A percentile compares a stretch with the other conserved stretches of the same genome.
phyloP scores from a whole-genome alignment of 225 moss, liverwort and hornwort species.

The Thuidium tamariscinum region DNA sequence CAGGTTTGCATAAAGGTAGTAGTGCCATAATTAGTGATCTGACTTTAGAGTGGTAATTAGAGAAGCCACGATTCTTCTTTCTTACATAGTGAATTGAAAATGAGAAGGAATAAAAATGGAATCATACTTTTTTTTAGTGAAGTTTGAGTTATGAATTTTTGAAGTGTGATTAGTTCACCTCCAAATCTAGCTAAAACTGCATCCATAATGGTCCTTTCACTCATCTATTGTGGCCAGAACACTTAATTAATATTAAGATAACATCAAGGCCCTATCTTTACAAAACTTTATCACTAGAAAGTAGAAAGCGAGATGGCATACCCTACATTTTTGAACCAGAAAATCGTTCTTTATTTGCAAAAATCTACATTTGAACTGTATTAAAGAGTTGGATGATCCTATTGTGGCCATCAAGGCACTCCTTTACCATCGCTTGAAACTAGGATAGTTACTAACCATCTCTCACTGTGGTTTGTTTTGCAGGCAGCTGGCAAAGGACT shows the following conservation, averaged over 20 bases:
- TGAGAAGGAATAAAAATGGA: background rate
- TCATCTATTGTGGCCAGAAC: background rate
- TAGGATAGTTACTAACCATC: background rate
- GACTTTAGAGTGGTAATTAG: background rate
- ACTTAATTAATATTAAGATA: background rate
- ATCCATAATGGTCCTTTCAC: background rate
- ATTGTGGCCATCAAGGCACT: background rate
- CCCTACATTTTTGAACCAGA: background rate
- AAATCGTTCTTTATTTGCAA: background rate
- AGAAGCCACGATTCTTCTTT: background rate
- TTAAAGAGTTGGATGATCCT: background rate
- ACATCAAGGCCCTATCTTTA: background rate
- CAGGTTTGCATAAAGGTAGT: background rate
- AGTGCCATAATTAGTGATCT: background rate
- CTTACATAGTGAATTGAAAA: background rate
- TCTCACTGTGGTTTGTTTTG: background rate
- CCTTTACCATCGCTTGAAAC: background rate
- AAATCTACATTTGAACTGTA: background rate
- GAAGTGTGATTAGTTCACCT: background rate
- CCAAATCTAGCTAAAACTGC: background rate
- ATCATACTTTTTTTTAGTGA: background rate
- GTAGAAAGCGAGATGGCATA: background rate
- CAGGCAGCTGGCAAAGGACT: conserved; percentile 87
- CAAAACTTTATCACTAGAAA: background rate
- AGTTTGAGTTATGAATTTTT: background rate